Evolutionary conservation across 139 green algal genomes (phyloP), one percentile per base, ranked within the genome.

Genomic region (Asterochloris sp.): DNA sequence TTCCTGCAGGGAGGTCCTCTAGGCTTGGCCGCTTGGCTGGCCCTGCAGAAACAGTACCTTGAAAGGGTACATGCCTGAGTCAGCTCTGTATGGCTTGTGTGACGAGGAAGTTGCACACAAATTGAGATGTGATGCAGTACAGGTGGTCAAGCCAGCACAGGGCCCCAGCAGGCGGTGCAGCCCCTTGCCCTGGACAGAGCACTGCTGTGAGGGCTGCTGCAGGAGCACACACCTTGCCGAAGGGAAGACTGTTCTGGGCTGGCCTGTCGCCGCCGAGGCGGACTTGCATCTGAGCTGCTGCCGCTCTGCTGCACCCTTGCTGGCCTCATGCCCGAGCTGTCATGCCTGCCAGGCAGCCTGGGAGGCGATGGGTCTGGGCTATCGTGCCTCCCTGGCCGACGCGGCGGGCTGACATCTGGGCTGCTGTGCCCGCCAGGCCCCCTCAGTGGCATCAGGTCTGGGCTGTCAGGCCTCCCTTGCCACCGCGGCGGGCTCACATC

Each of bases 391-490:
- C 38, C 38, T 54, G 38, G 38, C 23, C 73, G 23, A 2, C 62
- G 8, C 11, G 66, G 23, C 78, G 54, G 13, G 26, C 73, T 12
- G 38, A 23, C n/a, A 38, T 67, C 84, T 54, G 38, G 38, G 38
- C 84, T 87, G 75, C 79, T 80, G 68, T 73, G 74, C 54, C 62
- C 78, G 67, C 73, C 78, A 17, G 79, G 79, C 27, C 66, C 47
- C 64, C 76, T 13, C 23, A 54, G 47, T 11, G 47, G 17, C 63
- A 27, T 26, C 14, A 24, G n/a, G 26, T 21, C 17, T 74, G 63
- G 78, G 24, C 63, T 73, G 38, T 0, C 12, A 62, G 82, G 19
- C 79, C 82, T 62, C 86, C 15, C 47, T 1, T 38, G 12, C n/a
- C 74, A 29, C n/a, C 69, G 62, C 17, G 26, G 38, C 12, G 78